Evolutionary conservation across 2,329 filamentous ascomycete genomes (phyloP), one percentile per base, ranked within the genome.

Genomic region (Pseudogymnoascus sp.): DNA sequence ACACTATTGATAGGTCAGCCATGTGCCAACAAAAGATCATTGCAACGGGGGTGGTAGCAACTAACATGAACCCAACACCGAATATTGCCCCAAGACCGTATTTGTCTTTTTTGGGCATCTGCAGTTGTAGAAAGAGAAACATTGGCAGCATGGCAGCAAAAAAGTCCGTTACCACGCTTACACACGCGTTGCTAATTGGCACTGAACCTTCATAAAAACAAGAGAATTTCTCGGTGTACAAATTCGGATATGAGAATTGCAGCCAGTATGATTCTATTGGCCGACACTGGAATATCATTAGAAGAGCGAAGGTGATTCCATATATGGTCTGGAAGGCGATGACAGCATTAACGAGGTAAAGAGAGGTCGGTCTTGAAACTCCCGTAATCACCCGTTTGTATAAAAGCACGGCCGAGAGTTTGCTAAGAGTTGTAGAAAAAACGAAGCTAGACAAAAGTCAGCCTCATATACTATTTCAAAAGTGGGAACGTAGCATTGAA

Each of bases 51-150:
- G 49, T 2, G 26, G n/a, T 31, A 52, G 23, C n/a, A 52, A 55
- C 49, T 55, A 19, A 55, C 49, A 55, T 55, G 29, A 55, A 55
- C 19, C 49, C 49, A 55, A 55, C 49, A 2, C 49, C 49, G 49
- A 55, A 55, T n/a, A 55, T 55, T 33, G 49, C 49, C n/a, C 49
- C 49, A 33, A 55, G 49, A 7, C 49, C 49, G 29, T 55, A 55
- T 55, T 55, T 55, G 49, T 55, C 49, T 33, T n/a, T 19, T 55
- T 55, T 55, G 10, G 49, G 49, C 49, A 55, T 55, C 49, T 55
- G 49, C 1, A 55, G 49, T 55, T 55, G 49, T 12, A 55, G 49
- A 29, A 55, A 55, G 2, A 55, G 49, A 55, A 55, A 55, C 26
- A 55, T 55, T 12, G 49, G 49, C 29, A 55, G 26, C 49, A 55